Conservation (phyloP, 352 stramenopile species). For the Globisporangium radiosum region DNA sequence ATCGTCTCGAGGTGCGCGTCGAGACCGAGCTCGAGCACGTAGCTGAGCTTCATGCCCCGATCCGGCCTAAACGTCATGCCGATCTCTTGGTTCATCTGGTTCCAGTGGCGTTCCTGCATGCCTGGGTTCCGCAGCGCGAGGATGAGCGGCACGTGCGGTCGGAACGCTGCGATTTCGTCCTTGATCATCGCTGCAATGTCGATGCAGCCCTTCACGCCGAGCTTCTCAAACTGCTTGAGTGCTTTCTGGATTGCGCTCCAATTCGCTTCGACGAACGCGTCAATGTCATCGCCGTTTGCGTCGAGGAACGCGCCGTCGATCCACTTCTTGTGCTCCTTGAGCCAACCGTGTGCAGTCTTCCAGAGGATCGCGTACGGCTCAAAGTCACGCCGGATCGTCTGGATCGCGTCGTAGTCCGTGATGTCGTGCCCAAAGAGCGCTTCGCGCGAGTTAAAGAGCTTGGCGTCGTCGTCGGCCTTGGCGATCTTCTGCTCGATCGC, state of each 20-base stretch:
- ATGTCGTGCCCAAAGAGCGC: constrained; percentile 79
- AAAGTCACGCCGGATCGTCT: constrained; percentile 88
- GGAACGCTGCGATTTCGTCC: constrained; percentile 87
- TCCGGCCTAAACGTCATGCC: constrained; percentile 80
- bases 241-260: constrained; percentile 85
- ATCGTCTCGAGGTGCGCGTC: constrained; percentile 86
- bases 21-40: constrained; percentile 82
- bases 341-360: constrained; percentile 89
- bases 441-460: constrained; percentile 91
- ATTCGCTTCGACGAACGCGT: constrained; percentile 84
- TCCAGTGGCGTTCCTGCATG: constrained; percentile 93
- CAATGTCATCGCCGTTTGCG: constrained; percentile 90
- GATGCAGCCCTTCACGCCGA: constrained; percentile 75
- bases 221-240: constrained; percentile 91
- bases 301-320: constrained; percentile 88
- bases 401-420: constrained; percentile 90
- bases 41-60: constrained; percentile 75
- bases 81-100: constrained; percentile 85
- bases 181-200: constrained; percentile 88
- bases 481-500: constrained; percentile 85
- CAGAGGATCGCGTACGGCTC: constrained; percentile 93
- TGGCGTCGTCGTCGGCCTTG: constrained; percentile 84
- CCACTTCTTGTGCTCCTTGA: constrained; percentile 91
- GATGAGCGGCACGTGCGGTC: constrained; percentile 87
- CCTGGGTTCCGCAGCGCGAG: constrained; percentile 86